Evolutionary conservation across 176 grass and related monocot genomes (phyloP), one percentile per base, ranked within the genome.

Genomic region (Eleusine indica): DNA sequence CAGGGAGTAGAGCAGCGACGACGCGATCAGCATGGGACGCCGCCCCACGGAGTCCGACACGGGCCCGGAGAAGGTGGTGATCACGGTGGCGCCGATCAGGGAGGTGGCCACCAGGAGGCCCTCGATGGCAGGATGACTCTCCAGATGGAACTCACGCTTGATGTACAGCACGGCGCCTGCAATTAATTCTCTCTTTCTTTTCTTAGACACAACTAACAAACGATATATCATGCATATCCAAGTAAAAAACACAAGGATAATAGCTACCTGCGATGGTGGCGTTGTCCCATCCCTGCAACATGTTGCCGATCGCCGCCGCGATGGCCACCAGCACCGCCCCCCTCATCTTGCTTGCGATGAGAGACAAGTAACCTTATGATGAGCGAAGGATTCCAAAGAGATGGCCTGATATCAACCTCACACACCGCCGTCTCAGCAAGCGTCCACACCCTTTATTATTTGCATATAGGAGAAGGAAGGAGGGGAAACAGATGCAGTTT

Each of bases 211-310:
- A 25, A 25, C 25, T 25, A 25, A 25, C 25, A 25, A 25, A 25
- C 25, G 25, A 25, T 25, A 25, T 25, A 25, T 25, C 25, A 25
- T 25, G 25, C 25, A 25, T 25, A 25, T 25, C 25, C 25, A 25
- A 25, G 0, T 25, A 25, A 25, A 25, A 25, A 25, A 25, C 25
- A 25, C 25, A 35, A 35, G 32, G 32, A 35, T 35, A 35, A 25
- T 25, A 25, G 25, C 7, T 58, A 58, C 86, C 90, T 69, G 95
- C 87, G 66, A 98, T 98, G 11, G 95, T 95, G 49, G 95, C 92
- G 67, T 95, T 98, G 90, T 98, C 92, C 95, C 95, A 98, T 14
- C 95, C 95, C 82, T 95, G 95, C 37, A 98, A 66, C 75, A 93
- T 39, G 85, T 98, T 98, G 40, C 92, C 92, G 46, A 97, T 64